A percentile compares a stretch with the other conserved stretches of the same genome.
Evolutionary conservation across 2,329 filamentous ascomycete genomes (phyloP).

Genomic region (Talaromyces amestolkiae): DNA sequence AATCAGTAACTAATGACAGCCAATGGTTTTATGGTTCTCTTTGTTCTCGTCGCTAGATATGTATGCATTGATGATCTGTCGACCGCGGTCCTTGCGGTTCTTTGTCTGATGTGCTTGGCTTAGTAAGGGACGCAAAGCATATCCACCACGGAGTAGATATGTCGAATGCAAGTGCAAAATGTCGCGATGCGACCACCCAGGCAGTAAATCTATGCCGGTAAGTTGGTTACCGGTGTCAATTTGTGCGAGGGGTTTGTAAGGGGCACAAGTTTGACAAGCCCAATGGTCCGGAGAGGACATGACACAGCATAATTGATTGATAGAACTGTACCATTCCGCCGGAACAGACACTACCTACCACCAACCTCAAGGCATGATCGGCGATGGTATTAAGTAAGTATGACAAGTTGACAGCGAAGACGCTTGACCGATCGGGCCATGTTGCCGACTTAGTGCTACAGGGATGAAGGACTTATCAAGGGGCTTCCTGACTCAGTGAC

Average conservation of each 20-base stretch:
- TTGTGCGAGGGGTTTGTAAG: background rate
- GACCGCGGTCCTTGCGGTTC: background rate
- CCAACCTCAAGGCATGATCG: too few species aligned
- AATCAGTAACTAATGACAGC: background rate
- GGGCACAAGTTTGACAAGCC: background rate
- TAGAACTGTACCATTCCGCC: too few species aligned
- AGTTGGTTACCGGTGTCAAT: background rate
- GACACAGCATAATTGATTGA: background rate
- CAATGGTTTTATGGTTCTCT: background rate
- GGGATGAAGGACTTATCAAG: background rate
- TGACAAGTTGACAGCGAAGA: background rate
- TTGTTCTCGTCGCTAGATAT: background rate
- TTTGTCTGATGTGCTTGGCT: background rate
- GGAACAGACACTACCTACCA: too few species aligned
- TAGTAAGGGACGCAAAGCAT: background rate
- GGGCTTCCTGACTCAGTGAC: background rate
- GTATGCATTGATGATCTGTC: background rate
- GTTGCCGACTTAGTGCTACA: background rate
- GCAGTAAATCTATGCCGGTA: background rate
- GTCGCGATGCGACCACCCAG: background rate
- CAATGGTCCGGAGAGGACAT: background rate
- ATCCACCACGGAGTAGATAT: background rate
- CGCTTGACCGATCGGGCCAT: background rate
- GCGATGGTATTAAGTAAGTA: background rate
- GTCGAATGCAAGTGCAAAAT: background rate